Base-by-base conservation (phyloP, 1,284 basidiomycete genomes). In the Ganoderma boninense region DNA sequence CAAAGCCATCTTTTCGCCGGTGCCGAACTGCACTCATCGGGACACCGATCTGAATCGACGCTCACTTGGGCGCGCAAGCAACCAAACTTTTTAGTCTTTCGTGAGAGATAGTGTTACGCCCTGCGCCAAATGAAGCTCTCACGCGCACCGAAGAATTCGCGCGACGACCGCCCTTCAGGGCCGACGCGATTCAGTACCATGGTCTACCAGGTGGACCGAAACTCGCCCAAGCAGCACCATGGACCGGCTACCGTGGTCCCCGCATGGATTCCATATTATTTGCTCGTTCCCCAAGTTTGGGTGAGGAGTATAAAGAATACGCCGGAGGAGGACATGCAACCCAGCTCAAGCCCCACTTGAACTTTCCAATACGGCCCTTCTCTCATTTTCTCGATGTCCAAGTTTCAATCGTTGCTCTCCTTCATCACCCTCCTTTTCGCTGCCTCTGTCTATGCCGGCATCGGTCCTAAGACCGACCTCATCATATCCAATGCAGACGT, bases 391-490 rank as follows among this genome's bases (percentile, higher is more conserved):
- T 16, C 46, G 2, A 74, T 74, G 73, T 62, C 69, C 14, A 68
- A 44, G 60, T 74, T 74, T 62, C 64, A 68, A 32, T 69, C 69
- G 4, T 60, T 74, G 38, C 71, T 72, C 68, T 46, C 68, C 49
- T 71, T 43, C 67, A 35, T 69, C 65, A 66, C 56, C 46, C 65
- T 68, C n/a, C 68, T 68, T 52, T 63, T 72, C 43, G 59, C 42
- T 35, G 70, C 70, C 8, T 44, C 67, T 1, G 71, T 62, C 4
- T 56, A 65, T 42, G 74, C 72, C 38, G 70, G 49, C 46, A 70
- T 77, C 20, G 76, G 76, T 2, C 76, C 76, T 14, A 67, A 72
- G 11, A 57, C 74, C 20, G 74, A 76, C 67, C 69, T 79, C 23
- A 70, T 66, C 56, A 73, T 79, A 46, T 62, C 70, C 42, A 71